A percentile compares a stretch with the other conserved stretches of the same genome.
Evolutionary conservation across 768 basidiomycete species (phyloP).

Genomic region (Ephemerocybe angulata): DNA sequence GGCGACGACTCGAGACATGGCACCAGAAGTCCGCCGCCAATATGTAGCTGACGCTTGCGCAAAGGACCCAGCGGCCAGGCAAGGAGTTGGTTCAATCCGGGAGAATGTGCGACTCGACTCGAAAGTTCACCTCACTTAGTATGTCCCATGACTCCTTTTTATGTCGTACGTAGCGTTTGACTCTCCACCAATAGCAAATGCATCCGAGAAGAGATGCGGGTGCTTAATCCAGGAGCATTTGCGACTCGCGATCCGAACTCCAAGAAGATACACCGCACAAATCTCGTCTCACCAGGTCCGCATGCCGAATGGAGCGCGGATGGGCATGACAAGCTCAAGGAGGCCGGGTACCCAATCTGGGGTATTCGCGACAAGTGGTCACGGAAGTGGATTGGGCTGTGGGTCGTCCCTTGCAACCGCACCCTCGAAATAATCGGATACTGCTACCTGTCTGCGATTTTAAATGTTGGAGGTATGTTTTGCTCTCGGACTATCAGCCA

Average conservation of each 20-base stretch:
- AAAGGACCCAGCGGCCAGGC: neutral
- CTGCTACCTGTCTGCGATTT: conserved; percentile 20
- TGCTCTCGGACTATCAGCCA: neutral
- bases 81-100: neutral
- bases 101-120: neutral
- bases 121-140: neutral
- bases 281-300: conserved; percentile 20
- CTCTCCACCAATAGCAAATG: neutral
- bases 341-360: conserved; percentile 30
- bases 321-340: conserved; percentile 32
- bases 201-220: conserved; percentile 2
- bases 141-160: neutral
- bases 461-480: conserved; percentile 16
- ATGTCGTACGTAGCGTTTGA: neutral
- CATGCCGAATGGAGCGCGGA: conserved; percentile 29
- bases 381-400: conserved; percentile 15
- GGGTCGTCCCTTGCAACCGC: conserved; percentile 28
- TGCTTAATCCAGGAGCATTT: conserved; percentile 5
- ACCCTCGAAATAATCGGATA: conserved; percentile 17
- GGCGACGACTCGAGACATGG: neutral
- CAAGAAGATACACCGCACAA: conserved; percentile 19
- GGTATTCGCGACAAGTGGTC: conserved; percentile 22
- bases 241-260: conserved; percentile 6
- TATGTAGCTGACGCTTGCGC: neutral
- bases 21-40: neutral